Conservation (phyloP, 169 alveolate genomes). For the Perkinsus marinus region DNA sequence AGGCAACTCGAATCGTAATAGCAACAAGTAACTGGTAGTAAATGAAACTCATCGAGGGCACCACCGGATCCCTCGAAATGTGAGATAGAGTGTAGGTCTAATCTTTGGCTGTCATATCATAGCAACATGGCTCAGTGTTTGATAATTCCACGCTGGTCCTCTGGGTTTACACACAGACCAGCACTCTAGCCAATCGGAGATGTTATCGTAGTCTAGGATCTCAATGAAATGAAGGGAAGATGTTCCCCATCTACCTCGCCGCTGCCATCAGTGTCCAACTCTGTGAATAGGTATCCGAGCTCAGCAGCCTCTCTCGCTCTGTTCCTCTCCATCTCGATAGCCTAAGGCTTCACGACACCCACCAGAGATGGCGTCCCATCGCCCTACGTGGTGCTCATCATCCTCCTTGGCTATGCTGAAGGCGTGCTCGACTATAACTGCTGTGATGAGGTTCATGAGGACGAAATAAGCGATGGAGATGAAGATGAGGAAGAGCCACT, state of each 20-base stretch:
- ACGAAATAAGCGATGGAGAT: background rate
- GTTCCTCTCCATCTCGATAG: background rate
- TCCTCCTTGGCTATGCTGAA: background rate
- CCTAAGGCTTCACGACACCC: background rate
- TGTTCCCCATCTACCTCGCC: too few relatives aligned
- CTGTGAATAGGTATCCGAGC: background rate
- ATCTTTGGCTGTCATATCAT: too few relatives aligned
- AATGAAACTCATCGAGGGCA: too few relatives aligned
- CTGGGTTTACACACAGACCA: too few relatives aligned
- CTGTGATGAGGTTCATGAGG: background rate
- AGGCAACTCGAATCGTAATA: background rate
- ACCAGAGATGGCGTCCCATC: background rate
- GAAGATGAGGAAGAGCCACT: background rate
- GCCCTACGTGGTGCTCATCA: background rate
- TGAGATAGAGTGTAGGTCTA: too few relatives aligned
- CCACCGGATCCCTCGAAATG: too few relatives aligned
- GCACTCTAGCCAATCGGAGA: too few relatives aligned
- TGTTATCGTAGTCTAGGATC: too few relatives aligned
- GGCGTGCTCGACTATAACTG: background rate
- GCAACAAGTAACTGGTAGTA: too few relatives aligned
- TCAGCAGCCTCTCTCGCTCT: background rate
- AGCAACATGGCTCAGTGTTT: too few relatives aligned
- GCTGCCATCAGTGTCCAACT: background rate
- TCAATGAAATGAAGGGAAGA: too few relatives aligned
- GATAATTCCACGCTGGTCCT: too few relatives aligned